Evolutionary conservation across 2,329 filamentous ascomycete species (phyloP), one percentile per base, ranked within the genome.

Genomic region (Aplosporella prunicola): DNA sequence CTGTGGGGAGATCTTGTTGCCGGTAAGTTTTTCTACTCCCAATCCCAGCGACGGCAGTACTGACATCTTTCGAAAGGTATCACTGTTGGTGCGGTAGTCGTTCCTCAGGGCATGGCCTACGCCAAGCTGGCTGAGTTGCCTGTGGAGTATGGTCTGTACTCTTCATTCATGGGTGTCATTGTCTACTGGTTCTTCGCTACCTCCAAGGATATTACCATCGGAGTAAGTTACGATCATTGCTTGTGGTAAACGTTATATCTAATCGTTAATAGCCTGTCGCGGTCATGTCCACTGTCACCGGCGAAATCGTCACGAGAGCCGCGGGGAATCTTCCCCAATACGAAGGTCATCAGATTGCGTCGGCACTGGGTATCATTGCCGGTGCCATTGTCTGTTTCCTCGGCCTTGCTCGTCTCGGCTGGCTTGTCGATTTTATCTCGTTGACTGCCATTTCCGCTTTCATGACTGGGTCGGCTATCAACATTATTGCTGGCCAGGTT

Each of bases 101-200:
- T 96, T n/a, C 89, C 89, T 5, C 89, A 96, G 57, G 82, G 86
- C 44, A 95, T 96, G 89, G 88, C 89, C 1, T 96, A 96, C 61
- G 88, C 89, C 20, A 69, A 79, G 43, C 71, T 96, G 17, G 89
- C 89, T 29, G 73, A 80, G 43, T 70, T 96, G n/a, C 71, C 76
- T 1, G 74, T 81, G 5, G 72, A 96, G 55, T 96, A 80, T 52
- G 89, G 89, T 35, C 72, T 96, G 1, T 93, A 93, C 62, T 91
- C 89, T 0, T 95, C 89, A 0, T 96, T 98, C 56, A 91, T 95
- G 73, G 91, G 89, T 34, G 88, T 93, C 11, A 60, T 94, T 45
- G 71, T 94, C 43, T 98, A 98, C 63, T 96, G 89, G 89, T 82
- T 95, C 55, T 96, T 96, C 53, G 91, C 88, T 22, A 98, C 91